Percentiles rank a stretch among this genome's conserved stretches.
Conservation (phyloP, 345 rosid genomes). For the Xanthoceras sorbifolium region DNA sequence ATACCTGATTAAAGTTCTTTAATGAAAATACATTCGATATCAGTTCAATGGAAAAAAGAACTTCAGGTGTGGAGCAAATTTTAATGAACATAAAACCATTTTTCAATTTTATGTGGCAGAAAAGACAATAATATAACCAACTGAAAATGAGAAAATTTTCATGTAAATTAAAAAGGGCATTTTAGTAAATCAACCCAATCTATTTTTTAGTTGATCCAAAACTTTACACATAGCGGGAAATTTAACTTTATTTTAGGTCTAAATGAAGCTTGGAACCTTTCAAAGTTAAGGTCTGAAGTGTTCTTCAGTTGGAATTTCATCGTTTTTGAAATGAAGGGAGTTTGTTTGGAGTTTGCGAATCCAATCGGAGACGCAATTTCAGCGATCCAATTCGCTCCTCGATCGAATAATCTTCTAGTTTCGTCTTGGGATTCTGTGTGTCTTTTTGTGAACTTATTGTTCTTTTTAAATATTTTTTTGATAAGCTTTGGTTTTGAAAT, state of each 20-base stretch:
- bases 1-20: no score
- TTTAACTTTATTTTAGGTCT: no score
- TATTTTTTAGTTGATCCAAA: no score
- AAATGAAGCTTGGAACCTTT: not conserved
- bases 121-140: no score
- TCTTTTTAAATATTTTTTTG: not conserved
- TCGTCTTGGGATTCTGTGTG: slow-evolving; percentile 94
- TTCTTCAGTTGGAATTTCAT: not conserved
- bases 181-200: not conserved
- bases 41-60: no score
- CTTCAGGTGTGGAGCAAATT: no score
- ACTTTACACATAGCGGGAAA: slow-evolving; percentile 12
- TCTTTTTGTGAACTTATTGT: slow-evolving; percentile 3
- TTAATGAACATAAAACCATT: no score
- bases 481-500: not conserved
- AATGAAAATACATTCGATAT: no score
- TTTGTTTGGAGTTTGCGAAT: slow-evolving; percentile 45
- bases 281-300: not conserved
- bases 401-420: slow-evolving; percentile 71
- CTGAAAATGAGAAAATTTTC: not conserved
- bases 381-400: slow-evolving; percentile 69
- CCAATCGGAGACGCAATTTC: slow-evolving; percentile 72
- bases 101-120: no score
- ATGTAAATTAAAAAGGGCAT: not conserved
- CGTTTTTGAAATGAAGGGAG: slow-evolving; percentile 27